phyloP scores from a whole-genome alignment of 805 yeast genomes.

The Wickerhamiella azymoides region DNA sequence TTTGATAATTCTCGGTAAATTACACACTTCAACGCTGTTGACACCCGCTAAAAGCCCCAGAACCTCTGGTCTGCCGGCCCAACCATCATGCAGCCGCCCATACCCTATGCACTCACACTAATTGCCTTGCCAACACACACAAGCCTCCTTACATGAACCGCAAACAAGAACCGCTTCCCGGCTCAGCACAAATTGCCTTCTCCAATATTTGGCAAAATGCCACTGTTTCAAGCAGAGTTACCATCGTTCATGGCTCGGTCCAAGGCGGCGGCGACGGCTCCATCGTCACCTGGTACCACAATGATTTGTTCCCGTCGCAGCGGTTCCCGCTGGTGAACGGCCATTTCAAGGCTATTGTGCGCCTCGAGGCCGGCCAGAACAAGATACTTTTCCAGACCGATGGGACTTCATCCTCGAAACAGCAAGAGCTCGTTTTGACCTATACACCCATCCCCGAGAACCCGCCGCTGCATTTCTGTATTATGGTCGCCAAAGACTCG shows the following conservation, averaged over 20 bases:
- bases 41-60: no score
- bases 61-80: no score
- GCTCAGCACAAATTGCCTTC: constrained; percentile 16
- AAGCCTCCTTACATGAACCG: constrained; percentile 7
- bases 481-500: constrained; percentile 66
- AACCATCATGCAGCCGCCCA: no score
- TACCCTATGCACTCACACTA: no score
- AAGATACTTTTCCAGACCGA: constrained; percentile 33
- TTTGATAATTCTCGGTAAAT: no score
- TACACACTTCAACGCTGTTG: no score
- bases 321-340: constrained; percentile 55
- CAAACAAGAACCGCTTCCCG: constrained; percentile 10
- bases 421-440: constrained; percentile 27
- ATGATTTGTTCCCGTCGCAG: constrained; percentile 47
- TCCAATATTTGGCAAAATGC: constrained; percentile 21
- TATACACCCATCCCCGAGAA: constrained; percentile 47
- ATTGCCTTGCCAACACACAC: no score
- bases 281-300: constrained; percentile 32
- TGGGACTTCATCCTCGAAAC: neutral
- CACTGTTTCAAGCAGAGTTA: constrained; percentile 21
- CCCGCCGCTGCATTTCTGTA: constrained; percentile 70
- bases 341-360: constrained; percentile 61
- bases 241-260: constrained; percentile 27
- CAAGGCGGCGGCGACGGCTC: constrained; percentile 25
- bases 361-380: constrained; percentile 59